Evolutionary conservation across 2,329 filamentous ascomycete genomes (phyloP).

Genomic region (Penicillium sp.): DNA sequence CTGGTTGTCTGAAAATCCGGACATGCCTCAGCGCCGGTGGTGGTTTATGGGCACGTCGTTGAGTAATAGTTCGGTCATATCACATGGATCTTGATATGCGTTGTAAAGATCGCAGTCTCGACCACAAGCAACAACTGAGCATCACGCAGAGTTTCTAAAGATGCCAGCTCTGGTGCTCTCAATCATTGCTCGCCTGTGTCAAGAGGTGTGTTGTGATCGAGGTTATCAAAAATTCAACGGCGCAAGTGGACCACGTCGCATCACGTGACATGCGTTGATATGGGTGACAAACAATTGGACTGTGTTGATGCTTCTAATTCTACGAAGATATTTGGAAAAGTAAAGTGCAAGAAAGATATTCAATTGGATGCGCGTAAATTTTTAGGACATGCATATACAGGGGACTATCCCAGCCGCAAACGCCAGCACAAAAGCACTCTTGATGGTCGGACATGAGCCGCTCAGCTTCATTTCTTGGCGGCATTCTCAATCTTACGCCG

Average conservation of each 20-base stretch:
- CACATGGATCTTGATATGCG: constrained; percentile 1
- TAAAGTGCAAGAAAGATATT: constrained; percentile 6
- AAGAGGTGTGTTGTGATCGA: background rate
- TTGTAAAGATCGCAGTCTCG: background rate
- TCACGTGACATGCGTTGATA: constrained; percentile 17
- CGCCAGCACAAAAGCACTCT: constrained; percentile 17
- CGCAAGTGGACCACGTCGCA: constrained; percentile 5
- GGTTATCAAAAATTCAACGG: constrained; percentile 12
- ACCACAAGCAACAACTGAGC: background rate
- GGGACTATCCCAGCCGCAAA: constrained; percentile 27
- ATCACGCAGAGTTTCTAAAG: constrained; percentile 5
- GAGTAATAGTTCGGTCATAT: constrained; percentile 5
- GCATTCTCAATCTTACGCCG: constrained; percentile 74
- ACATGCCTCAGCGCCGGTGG: constrained; percentile 25
- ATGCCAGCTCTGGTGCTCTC: background rate
- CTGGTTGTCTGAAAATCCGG: constrained; percentile 24
- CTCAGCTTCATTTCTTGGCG: constrained; percentile 26
- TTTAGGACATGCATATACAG: constrained; percentile 29
- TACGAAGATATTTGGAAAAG: too few relatives aligned
- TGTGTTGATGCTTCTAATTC: too few relatives aligned
- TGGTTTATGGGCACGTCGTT: background rate
- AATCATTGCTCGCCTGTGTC: background rate
- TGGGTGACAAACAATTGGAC: too few relatives aligned
- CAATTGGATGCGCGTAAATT: constrained; percentile 22
- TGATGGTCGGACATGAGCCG: constrained; percentile 13